Evolutionary conservation across 352 stramenopile species (phyloP), one percentile per base, ranked within the genome.

Genomic region (Blastocystis sp.): DNA sequence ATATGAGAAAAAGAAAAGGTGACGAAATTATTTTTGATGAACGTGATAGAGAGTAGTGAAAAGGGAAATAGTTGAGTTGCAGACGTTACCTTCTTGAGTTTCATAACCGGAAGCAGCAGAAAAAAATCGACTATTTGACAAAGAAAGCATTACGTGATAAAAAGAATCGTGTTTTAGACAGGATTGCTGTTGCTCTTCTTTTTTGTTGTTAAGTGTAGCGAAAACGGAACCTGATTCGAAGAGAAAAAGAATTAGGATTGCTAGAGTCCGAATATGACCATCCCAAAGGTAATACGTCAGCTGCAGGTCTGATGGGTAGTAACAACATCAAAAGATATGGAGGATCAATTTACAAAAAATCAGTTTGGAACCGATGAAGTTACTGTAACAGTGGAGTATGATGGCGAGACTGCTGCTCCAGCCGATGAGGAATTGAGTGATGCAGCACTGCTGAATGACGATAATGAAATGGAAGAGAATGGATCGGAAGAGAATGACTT

Each of bases 201-300:
- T 53, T 9, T 1, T 9, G 9, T 4, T 47, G 4, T 80, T 23
- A 79, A 64, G 9, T 29, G 56, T 68, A 82, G 73, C 64, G 73
- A 39, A 66, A 66, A 41, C 45, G 73, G n/a, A 82, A 82, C 41
- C 50, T 82, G 2, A 11, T 82, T 20, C 59, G 41, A 13, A 45
- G 73, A 66, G 73, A 82, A 47, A 82, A 45, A 63, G 73, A 82
- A 63, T 26, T 82, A 9, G 73, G 73, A n/a, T 63, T 82, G 73
- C 20, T 82, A 54, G 50, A 82, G 23, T 7, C 41, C 4, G 50
- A 69, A 23, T 13, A 2, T 3, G 29, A 15, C 53, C 9, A 41
- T 18, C 53, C 29, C 7, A 68, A 3, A 50, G 26, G 20, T 18
- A 66, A 66, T 50, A 34, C 0, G 11, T 3, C 18, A 13, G 9